phyloP scores from a whole-genome alignment of 495 filamentous ascomycete genomes.

The Talaromyces ruber region DNA sequence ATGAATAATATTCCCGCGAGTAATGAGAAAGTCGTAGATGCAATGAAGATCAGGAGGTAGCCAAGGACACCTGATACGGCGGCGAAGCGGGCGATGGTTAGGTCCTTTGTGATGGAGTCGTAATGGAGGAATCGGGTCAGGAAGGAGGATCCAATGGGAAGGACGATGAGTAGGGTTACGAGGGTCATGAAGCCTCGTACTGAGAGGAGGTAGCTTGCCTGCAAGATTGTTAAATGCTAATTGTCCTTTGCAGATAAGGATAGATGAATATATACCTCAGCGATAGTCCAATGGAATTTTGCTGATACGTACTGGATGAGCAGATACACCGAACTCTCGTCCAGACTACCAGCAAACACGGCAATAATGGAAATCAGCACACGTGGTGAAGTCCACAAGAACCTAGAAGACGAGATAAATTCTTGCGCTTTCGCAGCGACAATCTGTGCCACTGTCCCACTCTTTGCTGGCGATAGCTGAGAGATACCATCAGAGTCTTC shows the following conservation, averaged over 20 bases:
- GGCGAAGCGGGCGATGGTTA: conserved; percentile 18
- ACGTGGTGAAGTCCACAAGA: conserved; percentile 23
- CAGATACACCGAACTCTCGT: conserved; percentile 19
- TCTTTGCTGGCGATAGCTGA: conserved; percentile 7
- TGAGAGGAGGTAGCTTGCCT: conserved; percentile 34
- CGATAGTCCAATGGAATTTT: conserved; percentile 32
- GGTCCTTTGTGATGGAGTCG: conserved; percentile 21
- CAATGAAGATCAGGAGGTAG: conserved; percentile 21
- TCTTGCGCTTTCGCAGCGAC: conserved; percentile 15
- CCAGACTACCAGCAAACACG: conserved; percentile 21
- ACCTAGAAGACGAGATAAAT: conserved; percentile 4
- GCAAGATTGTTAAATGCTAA: not conserved
- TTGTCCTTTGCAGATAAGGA: not conserved
- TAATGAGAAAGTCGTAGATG: conserved; percentile 15
- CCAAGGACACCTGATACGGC: conserved; percentile 9
- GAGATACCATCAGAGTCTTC: conserved; percentile 20
- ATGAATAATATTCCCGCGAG: conserved; percentile 26
- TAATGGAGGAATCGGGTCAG: conserved; percentile 19
- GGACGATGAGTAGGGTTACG: conserved; percentile 17
- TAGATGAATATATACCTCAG: conserved; percentile 15
- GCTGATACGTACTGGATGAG: conserved; percentile 32
- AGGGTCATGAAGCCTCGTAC: conserved; percentile 28
- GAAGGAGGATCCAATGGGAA: conserved; percentile 15
- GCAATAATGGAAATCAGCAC: conserved; percentile 21
- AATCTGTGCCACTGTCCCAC: not conserved